Evolutionary conservation across 1,284 basidiomycete species (phyloP).

Genomic region (Rhizoctonia solani): DNA sequence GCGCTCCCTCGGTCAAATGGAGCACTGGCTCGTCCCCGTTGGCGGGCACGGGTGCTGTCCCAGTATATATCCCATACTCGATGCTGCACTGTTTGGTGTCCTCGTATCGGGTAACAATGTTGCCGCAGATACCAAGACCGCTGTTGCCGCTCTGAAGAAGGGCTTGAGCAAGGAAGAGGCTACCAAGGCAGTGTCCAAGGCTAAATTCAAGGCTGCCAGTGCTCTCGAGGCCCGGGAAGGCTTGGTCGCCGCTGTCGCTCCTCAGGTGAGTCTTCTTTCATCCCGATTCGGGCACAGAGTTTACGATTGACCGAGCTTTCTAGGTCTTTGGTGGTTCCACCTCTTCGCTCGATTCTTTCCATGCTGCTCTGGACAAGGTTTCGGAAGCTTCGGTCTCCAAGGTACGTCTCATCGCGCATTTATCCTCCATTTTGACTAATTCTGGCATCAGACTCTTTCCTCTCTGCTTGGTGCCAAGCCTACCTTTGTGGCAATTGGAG

Average conservation of each 20-base stretch:
- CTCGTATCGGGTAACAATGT: constrained; percentile 71
- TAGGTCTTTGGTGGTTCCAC: constrained; percentile 64
- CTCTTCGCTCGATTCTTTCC: constrained; percentile 56
- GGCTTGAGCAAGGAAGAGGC: constrained; percentile 70
- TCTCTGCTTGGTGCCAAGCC: constrained; percentile 72
- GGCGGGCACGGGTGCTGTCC: constrained; percentile 64
- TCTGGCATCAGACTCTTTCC: constrained; percentile 52
- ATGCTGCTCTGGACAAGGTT: constrained; percentile 66
- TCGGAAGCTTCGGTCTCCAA: constrained; percentile 63
- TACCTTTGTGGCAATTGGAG: constrained; percentile 84
- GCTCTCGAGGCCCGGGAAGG: constrained; percentile 72
- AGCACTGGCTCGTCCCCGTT: constrained; percentile 71
- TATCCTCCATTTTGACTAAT: neutral
- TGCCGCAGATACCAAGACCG: constrained; percentile 65
- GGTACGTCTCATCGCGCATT: constrained; percentile 49
- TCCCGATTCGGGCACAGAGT: constrained; percentile 26
- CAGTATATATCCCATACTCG: constrained; percentile 83
- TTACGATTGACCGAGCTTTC: constrained; percentile 21
- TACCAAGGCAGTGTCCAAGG: constrained; percentile 80
- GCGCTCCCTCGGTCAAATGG: constrained; percentile 83
- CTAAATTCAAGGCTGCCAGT: constrained; percentile 79
- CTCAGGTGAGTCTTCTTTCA: constrained; percentile 58
- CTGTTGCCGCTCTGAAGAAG: constrained; percentile 69
- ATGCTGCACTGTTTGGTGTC: constrained; percentile 83
- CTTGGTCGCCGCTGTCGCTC: constrained; percentile 62